Evolutionary conservation across 352 stramenopile genomes (phyloP).

Genomic region (Pythium rishiriense): DNA sequence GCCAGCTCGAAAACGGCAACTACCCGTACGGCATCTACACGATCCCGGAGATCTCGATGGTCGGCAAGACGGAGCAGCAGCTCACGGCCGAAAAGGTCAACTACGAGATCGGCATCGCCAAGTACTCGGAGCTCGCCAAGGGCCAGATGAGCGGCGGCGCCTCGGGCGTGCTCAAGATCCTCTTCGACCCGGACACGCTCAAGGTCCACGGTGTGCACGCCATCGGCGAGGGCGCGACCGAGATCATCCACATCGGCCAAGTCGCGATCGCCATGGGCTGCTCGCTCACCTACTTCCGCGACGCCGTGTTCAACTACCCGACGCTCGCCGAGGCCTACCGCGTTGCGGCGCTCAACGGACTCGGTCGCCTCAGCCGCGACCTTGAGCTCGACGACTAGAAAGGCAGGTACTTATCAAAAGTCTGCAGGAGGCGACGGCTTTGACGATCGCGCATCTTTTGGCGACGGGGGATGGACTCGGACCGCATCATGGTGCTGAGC

Average conservation of each 20-base stretch:
- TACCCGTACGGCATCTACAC: slow-evolving; percentile 89
- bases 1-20: slow-evolving; percentile 29
- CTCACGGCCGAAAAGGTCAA: slow-evolving; percentile 70
- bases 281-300: slow-evolving; percentile 89
- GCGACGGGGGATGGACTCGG: too few species aligned
- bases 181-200: slow-evolving; percentile 78
- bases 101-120: slow-evolving; percentile 78
- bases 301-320: slow-evolving; percentile 92
- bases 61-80: slow-evolving; percentile 89
- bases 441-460: background rate
- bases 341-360: slow-evolving; percentile 73
- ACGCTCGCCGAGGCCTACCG: slow-evolving; percentile 88
- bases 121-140: slow-evolving; percentile 84
- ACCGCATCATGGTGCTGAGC: too few species aligned
- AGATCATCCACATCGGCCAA: slow-evolving; percentile 91
- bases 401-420: background rate
- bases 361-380: slow-evolving; percentile 22
- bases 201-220: slow-evolving; percentile 79
- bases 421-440: too few species aligned
- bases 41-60: slow-evolving; percentile 88
- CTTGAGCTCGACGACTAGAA: background rate
- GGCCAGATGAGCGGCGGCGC: slow-evolving; percentile 84
- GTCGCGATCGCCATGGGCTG: slow-evolving; percentile 84
- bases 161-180: slow-evolving; percentile 81
- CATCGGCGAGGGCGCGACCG: slow-evolving; percentile 83